A percentile compares a stretch with the other conserved stretches of the same genome.
Conservation (phyloP, 2,329 filamentous ascomycete genomes). For the Botrytis elliptica region DNA sequence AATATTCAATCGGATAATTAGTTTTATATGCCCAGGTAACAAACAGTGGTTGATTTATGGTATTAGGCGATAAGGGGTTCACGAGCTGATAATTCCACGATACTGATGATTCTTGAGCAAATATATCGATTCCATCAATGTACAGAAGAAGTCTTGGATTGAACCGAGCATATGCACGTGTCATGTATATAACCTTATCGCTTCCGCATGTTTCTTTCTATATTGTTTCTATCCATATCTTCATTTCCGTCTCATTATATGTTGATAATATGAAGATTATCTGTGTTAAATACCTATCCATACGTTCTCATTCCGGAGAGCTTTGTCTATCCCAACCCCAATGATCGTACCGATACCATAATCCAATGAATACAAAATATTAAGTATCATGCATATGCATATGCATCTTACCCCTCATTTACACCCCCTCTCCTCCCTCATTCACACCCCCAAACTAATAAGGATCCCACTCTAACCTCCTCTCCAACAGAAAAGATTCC, state of each 20-base stretch:
- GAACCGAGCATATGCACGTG: background rate
- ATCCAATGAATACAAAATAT: background rate
- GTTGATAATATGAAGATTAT: background rate
- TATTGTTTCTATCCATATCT: background rate
- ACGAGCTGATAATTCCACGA: background rate
- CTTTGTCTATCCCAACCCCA: background rate
- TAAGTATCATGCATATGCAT: background rate
- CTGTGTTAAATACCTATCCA: background rate
- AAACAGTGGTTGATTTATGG: background rate
- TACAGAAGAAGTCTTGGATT: background rate
- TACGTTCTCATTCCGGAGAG: background rate
- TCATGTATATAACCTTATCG: background rate
- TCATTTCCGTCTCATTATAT: background rate
- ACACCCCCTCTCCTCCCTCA: background rate
- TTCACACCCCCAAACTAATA: background rate
- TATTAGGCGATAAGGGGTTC: background rate
- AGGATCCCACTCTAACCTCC: conserved; percentile 19
- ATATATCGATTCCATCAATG: background rate
- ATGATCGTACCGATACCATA: background rate
- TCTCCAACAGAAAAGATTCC: conserved; percentile 19
- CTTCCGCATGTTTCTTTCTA: background rate
- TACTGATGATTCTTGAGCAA: background rate
- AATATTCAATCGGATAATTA: background rate
- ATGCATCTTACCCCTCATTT: background rate
- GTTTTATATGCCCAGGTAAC: background rate